Evolutionary conservation across 306 rosid genomes (phyloP), one percentile per base, ranked within the genome.

Genomic region (Sechiopsis laciniata): DNA sequence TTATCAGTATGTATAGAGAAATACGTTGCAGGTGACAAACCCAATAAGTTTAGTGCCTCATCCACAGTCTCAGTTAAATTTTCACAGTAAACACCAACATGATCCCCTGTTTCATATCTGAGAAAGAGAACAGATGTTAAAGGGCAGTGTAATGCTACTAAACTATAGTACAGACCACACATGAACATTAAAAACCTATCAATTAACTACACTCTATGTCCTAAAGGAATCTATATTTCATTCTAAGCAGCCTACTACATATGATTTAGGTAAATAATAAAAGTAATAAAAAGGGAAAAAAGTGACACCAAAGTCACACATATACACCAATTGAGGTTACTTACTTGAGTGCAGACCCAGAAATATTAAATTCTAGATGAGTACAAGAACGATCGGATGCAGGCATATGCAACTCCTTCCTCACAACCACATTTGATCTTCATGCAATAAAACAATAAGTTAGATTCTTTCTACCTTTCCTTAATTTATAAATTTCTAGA

Each of bases 71-170:
- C 99, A 52, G 88, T 63, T 63, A 88, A 85, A 83, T 95, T 95
- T 84, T 91, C 99, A 82, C 95, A 88, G 86, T 83, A 89, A 61
- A 95, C 96, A 79, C 97, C 99, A 50, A 95, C 97, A 77, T 91
- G 99, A 83, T 95, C 99, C 75, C 99, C 99, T 2, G 99, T 91
- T 79, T 91, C 99, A 50, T 95, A 95, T 81, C 99, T 95, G 89
- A 60, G 73, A 79, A 78, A 72, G 42, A 62, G 46, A 52, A 24
- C 48, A 52, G 8, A 52, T 9, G 56, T 70, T 26, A 9, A n/a
- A 70, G 20, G 13, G 8, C 7, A 50, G 54, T 50, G 6, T 13
- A 50, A 50, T 50, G 54, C 54, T 12, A 50, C 17, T 20, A 68
- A 68, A 68, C 14, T 46, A n/a, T 26, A 22, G 42, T 13, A 60